phyloP scores from a whole-genome alignment of 2,329 filamentous ascomycete genomes.

The Parastagonospora nodorum region DNA sequence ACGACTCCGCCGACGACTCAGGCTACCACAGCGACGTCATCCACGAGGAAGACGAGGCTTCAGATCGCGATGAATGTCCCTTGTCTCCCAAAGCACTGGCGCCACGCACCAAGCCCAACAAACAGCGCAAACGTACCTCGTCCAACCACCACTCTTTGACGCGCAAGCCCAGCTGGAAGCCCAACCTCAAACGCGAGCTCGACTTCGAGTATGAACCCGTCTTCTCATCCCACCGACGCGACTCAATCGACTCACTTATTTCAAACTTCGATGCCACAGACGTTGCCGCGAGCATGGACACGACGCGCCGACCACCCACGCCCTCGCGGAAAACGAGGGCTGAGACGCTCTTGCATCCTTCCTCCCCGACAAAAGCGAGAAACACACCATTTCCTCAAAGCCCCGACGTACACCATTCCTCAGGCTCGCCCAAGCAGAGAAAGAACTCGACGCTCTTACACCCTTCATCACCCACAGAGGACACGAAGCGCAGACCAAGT shows the following conservation, averaged over 20 bases:
- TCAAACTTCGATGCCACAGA: slow-evolving; percentile 10
- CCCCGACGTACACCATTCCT: no score
- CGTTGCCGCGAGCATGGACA: background rate
- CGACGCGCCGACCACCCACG: background rate
- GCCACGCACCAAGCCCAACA: slow-evolving; percentile 3
- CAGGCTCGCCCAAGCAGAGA: background rate
- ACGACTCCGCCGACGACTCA: slow-evolving; percentile 13
- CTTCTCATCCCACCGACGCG: slow-evolving; percentile 3
- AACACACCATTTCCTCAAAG: background rate
- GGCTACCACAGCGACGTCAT: slow-evolving; percentile 25
- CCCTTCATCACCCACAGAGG: background rate
- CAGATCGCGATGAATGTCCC: slow-evolving; percentile 11
- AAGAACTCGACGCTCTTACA: slow-evolving; percentile 5
- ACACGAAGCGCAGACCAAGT: background rate
- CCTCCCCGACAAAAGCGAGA: background rate
- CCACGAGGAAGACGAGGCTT: slow-evolving; percentile 21
- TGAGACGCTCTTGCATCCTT: background rate
- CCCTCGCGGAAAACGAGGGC: background rate
- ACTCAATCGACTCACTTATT: slow-evolving; percentile 17
- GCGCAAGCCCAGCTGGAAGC: slow-evolving; percentile 27
- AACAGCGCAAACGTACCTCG: slow-evolving; percentile 8
- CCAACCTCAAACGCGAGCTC: slow-evolving; percentile 31
- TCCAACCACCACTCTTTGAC: slow-evolving; percentile 16
- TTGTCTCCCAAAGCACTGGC: slow-evolving; percentile 23
- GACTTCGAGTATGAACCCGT: slow-evolving; percentile 3